Evolutionary conservation across 2,329 filamentous ascomycete genomes (phyloP).

Genomic region (Aspergillus sclerotialis): DNA sequence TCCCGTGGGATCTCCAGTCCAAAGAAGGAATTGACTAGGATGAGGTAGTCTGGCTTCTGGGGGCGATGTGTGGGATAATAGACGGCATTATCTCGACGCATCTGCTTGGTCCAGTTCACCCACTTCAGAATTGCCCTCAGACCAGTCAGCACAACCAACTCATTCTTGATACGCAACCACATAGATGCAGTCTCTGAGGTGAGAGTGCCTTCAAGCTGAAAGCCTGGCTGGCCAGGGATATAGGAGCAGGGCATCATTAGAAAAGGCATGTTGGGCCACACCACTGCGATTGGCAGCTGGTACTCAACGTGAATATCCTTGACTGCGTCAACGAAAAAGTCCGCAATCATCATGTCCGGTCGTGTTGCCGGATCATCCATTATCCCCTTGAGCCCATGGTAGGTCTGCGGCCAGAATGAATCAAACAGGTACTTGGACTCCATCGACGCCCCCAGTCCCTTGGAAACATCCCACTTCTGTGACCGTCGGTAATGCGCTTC

Average conservation of each 20-base stretch:
- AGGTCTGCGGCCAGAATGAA: slow-evolving; percentile 29
- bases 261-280: slow-evolving; percentile 39
- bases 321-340: slow-evolving; percentile 40
- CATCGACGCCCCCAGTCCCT: slow-evolving; percentile 26
- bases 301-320: slow-evolving; percentile 35
- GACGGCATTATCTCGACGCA: slow-evolving; percentile 31
- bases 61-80: slow-evolving; percentile 19
- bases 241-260: slow-evolving; percentile 32
- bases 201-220: slow-evolving; percentile 32
- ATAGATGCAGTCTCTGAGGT: slow-evolving; percentile 36
- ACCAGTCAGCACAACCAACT: slow-evolving; percentile 24
- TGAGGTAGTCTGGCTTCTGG: slow-evolving; percentile 36
- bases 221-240: slow-evolving; percentile 37
- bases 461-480: slow-evolving; percentile 25
- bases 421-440: slow-evolving; percentile 34
- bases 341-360: slow-evolving; percentile 37
- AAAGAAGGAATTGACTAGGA: slow-evolving; percentile 41
- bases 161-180: slow-evolving; percentile 30
- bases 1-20: slow-evolving; percentile 38
- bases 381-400: slow-evolving; percentile 16
- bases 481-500: slow-evolving; percentile 30
- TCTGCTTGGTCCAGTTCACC: slow-evolving; percentile 22
- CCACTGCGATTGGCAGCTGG: slow-evolving; percentile 31
- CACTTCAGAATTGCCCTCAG: slow-evolving; percentile 24
- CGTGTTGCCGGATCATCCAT: slow-evolving; percentile 12